phyloP scores from a whole-genome alignment of 441 rosid species.

The Gossypium davidsonii region DNA sequence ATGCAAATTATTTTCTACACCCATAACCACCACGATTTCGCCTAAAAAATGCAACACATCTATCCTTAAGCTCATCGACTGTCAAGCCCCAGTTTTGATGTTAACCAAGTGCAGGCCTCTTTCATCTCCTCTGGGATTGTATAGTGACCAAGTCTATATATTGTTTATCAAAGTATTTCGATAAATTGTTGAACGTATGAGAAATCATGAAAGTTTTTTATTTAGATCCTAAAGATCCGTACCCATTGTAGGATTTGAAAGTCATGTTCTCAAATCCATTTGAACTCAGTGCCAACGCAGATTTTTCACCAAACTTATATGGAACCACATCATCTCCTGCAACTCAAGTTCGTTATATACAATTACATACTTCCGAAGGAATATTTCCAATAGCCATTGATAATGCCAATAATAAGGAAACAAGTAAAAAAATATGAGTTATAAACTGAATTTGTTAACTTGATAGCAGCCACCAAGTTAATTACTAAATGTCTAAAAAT shows the following conservation, averaged over 20 bases:
- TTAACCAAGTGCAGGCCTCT: conserved; percentile 68
- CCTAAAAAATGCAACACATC: neutral
- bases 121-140: conserved; percentile 84
- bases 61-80: conserved; percentile 28
- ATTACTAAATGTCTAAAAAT: neutral
- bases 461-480: neutral
- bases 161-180: neutral
- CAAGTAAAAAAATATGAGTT: too few species aligned
- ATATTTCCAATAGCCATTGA: neutral
- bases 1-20: conserved; percentile 13
- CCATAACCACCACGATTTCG: neutral
- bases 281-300: conserved; percentile 45
- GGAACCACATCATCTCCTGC: conserved; percentile 88
- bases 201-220: neutral
- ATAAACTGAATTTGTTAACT: neutral
- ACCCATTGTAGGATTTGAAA: conserved; percentile 75
- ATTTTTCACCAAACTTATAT: conserved; percentile 80
- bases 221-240: conserved; percentile 8
- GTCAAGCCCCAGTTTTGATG: conserved; percentile 60
- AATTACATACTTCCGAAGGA: neutral
- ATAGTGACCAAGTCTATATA: conserved; percentile 79
- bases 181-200: neutral
- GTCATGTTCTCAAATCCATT: conserved; percentile 56
- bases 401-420: neutral
- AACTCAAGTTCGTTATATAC: conserved; percentile 10